Conservation (phyloP, 2,329 filamentous ascomycete genomes). For the Xylariaceae sp. region DNA sequence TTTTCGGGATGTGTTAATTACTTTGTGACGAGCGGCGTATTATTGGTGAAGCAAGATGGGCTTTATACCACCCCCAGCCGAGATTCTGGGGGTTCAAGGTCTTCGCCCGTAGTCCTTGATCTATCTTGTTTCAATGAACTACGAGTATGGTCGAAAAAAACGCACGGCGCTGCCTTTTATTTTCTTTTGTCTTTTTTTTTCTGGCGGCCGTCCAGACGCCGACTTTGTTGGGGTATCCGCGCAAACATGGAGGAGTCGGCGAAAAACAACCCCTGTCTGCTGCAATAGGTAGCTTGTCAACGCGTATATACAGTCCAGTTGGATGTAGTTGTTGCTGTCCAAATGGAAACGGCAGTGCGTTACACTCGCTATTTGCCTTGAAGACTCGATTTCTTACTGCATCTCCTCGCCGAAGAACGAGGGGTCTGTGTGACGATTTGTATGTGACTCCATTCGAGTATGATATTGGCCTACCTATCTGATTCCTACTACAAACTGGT, state of each 20-base stretch:
- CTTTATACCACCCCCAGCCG: conserved; percentile 15
- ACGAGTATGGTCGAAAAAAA: conserved; percentile 8
- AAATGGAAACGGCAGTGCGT: neutral
- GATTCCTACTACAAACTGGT: no score
- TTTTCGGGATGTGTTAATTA: conserved; percentile 9
- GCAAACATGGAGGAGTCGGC: conserved; percentile 1
- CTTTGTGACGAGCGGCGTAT: conserved; percentile 15
- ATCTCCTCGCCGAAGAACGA: no score
- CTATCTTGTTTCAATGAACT: conserved; percentile 15
- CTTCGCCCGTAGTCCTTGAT: conserved; percentile 10
- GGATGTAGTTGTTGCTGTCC: conserved; percentile 11
- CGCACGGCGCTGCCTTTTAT: neutral
- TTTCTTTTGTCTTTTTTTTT: conserved; percentile 10
- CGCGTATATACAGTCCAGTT: conserved; percentile 14
- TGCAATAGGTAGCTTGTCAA: conserved; percentile 8
- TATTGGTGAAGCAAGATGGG: conserved; percentile 13
- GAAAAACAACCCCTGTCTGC: conserved; percentile 1
- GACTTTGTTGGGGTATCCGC: conserved; percentile 4
- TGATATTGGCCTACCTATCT: no score
- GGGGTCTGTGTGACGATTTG: no score
- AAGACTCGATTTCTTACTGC: no score
- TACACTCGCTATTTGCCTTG: neutral
- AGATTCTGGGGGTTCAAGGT: conserved; percentile 7
- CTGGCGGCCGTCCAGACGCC: conserved; percentile 1
- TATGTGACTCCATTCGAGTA: no score